Base-by-base conservation (phyloP, 306 rosid genomes). In the Sesbania bispinosa region DNA sequence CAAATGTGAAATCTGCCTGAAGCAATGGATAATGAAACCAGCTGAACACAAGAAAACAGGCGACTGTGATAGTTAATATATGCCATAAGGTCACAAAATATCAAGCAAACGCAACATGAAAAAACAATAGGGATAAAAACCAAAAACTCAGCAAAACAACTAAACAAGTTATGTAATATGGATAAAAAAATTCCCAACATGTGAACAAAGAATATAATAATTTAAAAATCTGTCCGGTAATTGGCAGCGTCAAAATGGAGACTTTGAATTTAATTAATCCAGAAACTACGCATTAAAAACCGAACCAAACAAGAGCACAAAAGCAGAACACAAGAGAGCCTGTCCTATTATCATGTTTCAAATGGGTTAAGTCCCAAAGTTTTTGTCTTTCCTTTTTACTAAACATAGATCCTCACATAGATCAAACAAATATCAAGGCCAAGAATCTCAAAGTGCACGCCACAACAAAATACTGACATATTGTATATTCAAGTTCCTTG, bases 11-110 rank as follows among this genome's bases (percentile, higher is more conserved):
- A 74, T 21, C 48, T 78, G 7, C 30, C 51, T 30, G 35, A 55
- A 32, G 30, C 4, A 4, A 74, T 32, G 69, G 79, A 65, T 64
- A 43, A 75, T 50, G 62, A 82, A 71, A 88, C 86, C 80, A 67
- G 85, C 86, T 86, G 84, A 84, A 74, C 62, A 82, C 67, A 85
- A 78, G 78, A 68, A 90, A 80, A 82, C 78, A 79, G 47, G 62
- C 73, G 76, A 76, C 75, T 79, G 42, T 39, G 71, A 66, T 82
- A 59, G 74, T 88, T 74, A 82, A 59, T 64, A 35, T 14, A 67
- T 65, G n/a, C n/a, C n/a, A n/a, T n/a, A n/a, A n/a, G 13, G 79
- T 47, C 53, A 62, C 72, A 68, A 77, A 82, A 52, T 84, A 52
- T 71, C 81, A 48, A 82, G 79, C 73, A 74, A 63, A 29, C 81